These are phyloP conservation scores for Sclerospora graminicola DNA, from an alignment of 352 stramenopile species.

Conservation along the genomic window DNA sequence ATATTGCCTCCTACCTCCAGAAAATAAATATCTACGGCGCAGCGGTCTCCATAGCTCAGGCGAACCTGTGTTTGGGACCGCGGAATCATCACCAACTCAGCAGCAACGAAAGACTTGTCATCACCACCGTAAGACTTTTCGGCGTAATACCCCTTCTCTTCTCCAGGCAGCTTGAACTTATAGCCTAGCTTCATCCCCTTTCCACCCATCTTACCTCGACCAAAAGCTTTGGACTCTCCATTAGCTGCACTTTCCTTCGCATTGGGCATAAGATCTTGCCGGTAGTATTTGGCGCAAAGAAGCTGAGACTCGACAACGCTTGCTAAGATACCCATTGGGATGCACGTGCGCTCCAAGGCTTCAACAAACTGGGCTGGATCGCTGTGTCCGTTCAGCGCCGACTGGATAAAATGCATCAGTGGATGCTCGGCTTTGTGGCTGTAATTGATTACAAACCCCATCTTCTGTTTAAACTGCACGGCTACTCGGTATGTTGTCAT, in stretches of 20 bases:
- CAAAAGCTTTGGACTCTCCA: slow-evolving; percentile 37
- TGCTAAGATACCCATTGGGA: slow-evolving; percentile 73
- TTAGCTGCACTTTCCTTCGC: slow-evolving; percentile 27
- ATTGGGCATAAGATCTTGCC: slow-evolving; percentile 35
- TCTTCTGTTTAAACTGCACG: slow-evolving; percentile 85
- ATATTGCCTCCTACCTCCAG: slow-evolving; percentile 44
- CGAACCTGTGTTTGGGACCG: slow-evolving; percentile 78
- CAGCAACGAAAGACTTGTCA: slow-evolving; percentile 79
- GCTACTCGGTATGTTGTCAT: slow-evolving; percentile 70
- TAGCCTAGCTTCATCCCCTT: slow-evolving; percentile 84
- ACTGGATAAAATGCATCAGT: slow-evolving; percentile 82
- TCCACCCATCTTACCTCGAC: slow-evolving; percentile 58
- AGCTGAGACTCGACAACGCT: slow-evolving; percentile 78
- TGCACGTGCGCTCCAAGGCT: slow-evolving; percentile 72
- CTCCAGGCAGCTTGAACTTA: slow-evolving; percentile 78
- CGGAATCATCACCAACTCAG: slow-evolving; percentile 75
- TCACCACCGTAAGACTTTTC: slow-evolving; percentile 79
- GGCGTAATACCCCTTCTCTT: slow-evolving; percentile 80
- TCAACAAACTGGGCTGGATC: slow-evolving; percentile 73
- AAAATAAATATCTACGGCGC: slow-evolving; percentile 88
- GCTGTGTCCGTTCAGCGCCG: slow-evolving; percentile 68
- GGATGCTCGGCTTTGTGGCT: slow-evolving; percentile 81
- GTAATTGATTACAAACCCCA: slow-evolving; percentile 81
- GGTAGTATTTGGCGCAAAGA: slow-evolving; percentile 77
- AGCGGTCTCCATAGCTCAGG: slow-evolving; percentile 75